Evolutionary conservation across 768 basidiomycete genomes (phyloP).

Genomic region (Auriculariales sp.): DNA sequence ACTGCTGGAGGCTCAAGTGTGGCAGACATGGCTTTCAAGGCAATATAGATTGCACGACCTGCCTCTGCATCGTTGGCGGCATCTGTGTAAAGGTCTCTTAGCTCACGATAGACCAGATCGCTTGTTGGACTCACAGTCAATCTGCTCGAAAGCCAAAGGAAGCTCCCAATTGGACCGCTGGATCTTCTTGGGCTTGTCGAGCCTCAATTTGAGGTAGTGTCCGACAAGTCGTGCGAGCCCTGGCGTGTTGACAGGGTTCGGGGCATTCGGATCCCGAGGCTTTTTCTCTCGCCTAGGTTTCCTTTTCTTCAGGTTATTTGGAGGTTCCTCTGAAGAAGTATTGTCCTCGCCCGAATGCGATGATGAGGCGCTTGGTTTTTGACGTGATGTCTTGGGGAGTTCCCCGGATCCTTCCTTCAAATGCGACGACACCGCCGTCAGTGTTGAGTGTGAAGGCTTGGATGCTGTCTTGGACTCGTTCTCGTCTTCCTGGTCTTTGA

Average conservation of each 20-base stretch:
- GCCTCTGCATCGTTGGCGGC: slow-evolving; percentile 62
- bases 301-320: neutral
- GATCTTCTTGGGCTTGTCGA: slow-evolving; percentile 41
- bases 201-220: slow-evolving; percentile 33
- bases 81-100: slow-evolving; percentile 24
- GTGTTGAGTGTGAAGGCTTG: neutral
- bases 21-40: slow-evolving; percentile 23
- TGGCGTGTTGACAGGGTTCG: slow-evolving; percentile 20
- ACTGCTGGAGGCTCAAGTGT: neutral
- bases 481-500: no score
- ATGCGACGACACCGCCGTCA: neutral
- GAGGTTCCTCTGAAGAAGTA: neutral
- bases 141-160: slow-evolving; percentile 28
- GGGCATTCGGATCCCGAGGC: slow-evolving; percentile 26
- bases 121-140: slow-evolving; percentile 36
- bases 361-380: no score
- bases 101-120: neutral
- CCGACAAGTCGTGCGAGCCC: slow-evolving; percentile 55
- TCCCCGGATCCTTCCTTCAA: no score
- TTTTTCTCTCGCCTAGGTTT: neutral
- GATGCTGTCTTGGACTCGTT: neutral
- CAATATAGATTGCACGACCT: slow-evolving; percentile 37
- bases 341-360: neutral
- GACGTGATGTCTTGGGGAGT: no score
- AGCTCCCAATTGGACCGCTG: slow-evolving; percentile 60